phyloP scores from a whole-genome alignment of 768 basidiomycete species.

The Megacollybia marginata region DNA sequence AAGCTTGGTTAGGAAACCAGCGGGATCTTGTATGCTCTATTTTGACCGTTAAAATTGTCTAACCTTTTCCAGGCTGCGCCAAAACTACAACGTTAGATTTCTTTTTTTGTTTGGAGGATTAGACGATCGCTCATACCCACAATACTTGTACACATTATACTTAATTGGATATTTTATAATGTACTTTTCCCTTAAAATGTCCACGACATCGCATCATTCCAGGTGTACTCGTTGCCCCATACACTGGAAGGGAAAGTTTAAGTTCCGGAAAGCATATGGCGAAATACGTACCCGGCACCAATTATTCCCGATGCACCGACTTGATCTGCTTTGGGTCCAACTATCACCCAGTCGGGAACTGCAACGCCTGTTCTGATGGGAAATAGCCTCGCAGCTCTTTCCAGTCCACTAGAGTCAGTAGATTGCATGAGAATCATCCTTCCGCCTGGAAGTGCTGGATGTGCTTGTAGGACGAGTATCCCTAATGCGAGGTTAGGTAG shows the following conservation, averaged over 20 bases:
- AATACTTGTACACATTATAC: no score
- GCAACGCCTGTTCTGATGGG: slow-evolving; percentile 78
- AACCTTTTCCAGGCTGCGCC: no score
- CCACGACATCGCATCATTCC: slow-evolving; percentile 45
- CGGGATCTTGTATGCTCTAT: slow-evolving; percentile 4
- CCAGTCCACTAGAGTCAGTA: slow-evolving; percentile 50
- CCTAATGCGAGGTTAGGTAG: slow-evolving; percentile 14
- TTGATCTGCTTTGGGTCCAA: slow-evolving; percentile 42
- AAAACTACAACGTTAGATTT: no score
- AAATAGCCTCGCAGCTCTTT: slow-evolving; percentile 65
- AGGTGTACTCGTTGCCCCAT: slow-evolving; percentile 32
- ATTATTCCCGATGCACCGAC: slow-evolving; percentile 67
- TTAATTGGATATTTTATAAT: no score
- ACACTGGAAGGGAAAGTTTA: slow-evolving; percentile 10
- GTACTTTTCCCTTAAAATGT: slow-evolving; percentile 16
- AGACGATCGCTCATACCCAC: no score
- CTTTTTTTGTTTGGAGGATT: no score
- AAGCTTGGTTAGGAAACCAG: slow-evolving; percentile 4
- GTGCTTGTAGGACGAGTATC: slow-evolving; percentile 64
- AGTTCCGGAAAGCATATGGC: background rate
- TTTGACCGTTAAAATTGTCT: background rate
- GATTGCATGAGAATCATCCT: slow-evolving; percentile 52
- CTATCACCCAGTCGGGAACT: slow-evolving; percentile 72
- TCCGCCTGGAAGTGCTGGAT: slow-evolving; percentile 31
- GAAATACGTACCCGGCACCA: slow-evolving; percentile 61